These are phyloP conservation scores for Lentinula edodes DNA, from an alignment of 768 basidiomycete species.

Conservation along the genomic window DNA sequence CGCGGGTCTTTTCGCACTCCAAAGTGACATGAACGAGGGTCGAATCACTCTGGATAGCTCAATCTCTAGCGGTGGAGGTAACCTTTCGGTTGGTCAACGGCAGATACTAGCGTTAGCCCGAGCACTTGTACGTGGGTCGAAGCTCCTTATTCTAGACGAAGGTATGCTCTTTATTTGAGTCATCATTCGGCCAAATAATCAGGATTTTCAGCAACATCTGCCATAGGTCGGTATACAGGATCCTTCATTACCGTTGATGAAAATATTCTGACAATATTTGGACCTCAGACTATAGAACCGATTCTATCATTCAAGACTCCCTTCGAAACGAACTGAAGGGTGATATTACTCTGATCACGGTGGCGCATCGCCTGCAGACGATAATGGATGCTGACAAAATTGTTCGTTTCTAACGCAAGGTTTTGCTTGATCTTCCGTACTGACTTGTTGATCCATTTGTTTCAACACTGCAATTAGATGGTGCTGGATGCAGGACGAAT, in stretches of 20 bases:
- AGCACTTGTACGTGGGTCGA: conserved; percentile 20
- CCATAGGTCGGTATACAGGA: conserved; percentile 32
- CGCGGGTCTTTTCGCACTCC: conserved; percentile 28
- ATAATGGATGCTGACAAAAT: conserved; percentile 64
- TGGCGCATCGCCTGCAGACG: conserved; percentile 67
- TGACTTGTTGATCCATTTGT: neutral
- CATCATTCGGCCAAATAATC: conserved; percentile 33
- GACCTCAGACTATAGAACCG: conserved; percentile 51
- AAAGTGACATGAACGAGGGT: conserved; percentile 26
- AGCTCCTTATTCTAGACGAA: conserved; percentile 18
- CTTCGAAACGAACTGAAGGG: conserved; percentile 58
- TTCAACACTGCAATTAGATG: conserved; percentile 26
- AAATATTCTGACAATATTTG: neutral
- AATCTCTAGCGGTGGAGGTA: conserved; percentile 23
- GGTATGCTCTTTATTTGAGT: conserved; percentile 23
- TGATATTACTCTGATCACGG: conserved; percentile 57
- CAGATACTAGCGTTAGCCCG: conserved; percentile 48
- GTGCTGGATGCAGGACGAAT: conserved; percentile 52
- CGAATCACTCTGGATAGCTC: conserved; percentile 24
- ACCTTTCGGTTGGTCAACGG: conserved; percentile 39
- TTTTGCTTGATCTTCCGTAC: conserved; percentile 9
- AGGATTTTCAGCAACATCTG: conserved; percentile 38
- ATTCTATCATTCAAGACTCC: conserved; percentile 64
- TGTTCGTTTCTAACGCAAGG: conserved; percentile 23
- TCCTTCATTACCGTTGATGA: neutral